A percentile compares a stretch with the other conserved stretches of the same genome.
These are phyloP conservation scores for Candida nitratophila DNA, from an alignment of 805 yeast species.

Conservation along the genomic window DNA sequence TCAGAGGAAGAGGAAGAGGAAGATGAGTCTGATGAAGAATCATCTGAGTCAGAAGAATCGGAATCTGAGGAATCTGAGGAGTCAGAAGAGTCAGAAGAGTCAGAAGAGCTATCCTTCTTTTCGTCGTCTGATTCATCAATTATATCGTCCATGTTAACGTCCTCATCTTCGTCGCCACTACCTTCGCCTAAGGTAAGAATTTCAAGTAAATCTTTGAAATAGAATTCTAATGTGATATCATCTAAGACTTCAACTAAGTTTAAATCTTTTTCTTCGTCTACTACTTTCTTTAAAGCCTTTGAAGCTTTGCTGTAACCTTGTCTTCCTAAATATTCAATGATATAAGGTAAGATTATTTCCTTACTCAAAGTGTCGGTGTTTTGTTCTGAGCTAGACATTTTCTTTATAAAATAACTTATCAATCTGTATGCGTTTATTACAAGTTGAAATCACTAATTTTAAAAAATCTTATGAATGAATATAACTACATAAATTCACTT, in stretches of 20 bases:
- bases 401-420: no score
- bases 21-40: slow-evolving; percentile 8
- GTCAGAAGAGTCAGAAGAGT: not conserved
- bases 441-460: no score
- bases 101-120: not conserved
- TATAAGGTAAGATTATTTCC: slow-evolving; percentile 8
- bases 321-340: slow-evolving; percentile 18
- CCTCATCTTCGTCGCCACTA: not conserved
- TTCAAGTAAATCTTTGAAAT: not conserved
- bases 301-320: slow-evolving; percentile 16
- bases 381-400: not conserved
- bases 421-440: no score
- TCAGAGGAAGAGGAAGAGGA: slow-evolving; percentile 2
- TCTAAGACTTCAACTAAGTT: slow-evolving; percentile 8
- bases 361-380: not conserved
- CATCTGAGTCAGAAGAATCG: slow-evolving; percentile 13
- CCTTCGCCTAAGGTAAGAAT: not conserved
- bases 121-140: not conserved
- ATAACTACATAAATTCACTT: no score
- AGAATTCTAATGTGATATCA: not conserved
- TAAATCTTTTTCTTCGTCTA: slow-evolving; percentile 6
- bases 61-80: slow-evolving; percentile 15
- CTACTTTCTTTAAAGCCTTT: slow-evolving; percentile 13
- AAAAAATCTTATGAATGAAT: no score
- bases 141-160: slow-evolving; percentile 2